phyloP scores from a whole-genome alignment of 805 yeast species.

The Kodamaea hsintzibuensis region DNA sequence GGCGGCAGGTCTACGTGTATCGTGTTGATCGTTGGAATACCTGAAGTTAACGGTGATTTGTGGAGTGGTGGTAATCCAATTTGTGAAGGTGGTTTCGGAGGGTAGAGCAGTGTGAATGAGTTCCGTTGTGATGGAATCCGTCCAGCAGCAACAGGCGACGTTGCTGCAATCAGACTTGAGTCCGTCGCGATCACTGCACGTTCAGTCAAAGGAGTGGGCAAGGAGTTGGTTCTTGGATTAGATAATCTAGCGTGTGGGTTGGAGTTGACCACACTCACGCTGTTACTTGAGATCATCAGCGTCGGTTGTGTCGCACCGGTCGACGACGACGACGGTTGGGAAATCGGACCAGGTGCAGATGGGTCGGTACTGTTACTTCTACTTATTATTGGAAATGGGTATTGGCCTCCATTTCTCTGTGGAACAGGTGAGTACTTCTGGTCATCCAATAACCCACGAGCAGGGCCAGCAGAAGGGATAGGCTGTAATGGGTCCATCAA shows the following conservation, averaged over 20 bases:
- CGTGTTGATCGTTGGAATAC: constrained; percentile 1
- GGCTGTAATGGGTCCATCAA: constrained; percentile 41
- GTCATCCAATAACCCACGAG: constrained; percentile 7
- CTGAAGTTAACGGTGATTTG: constrained; percentile 1
- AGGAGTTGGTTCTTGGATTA: constrained; percentile 20
- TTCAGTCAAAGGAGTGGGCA: constrained; percentile 20
- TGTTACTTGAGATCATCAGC: not conserved
- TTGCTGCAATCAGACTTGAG: not conserved
- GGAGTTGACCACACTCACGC: not conserved
- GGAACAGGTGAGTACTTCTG: not conserved
- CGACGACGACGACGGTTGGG: not conserved
- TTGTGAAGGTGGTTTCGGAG: constrained; percentile 4
- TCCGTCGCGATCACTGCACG: not conserved
- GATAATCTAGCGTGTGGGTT: not conserved
- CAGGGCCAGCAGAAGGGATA: constrained; percentile 18
- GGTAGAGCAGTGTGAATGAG: constrained; percentile 22
- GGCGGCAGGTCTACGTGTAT: constrained; percentile 5
- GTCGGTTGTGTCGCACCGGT: constrained; percentile 1
- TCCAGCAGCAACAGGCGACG: constrained; percentile 1
- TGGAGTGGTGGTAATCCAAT: constrained; percentile 5
- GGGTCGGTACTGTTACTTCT: constrained; percentile 5
- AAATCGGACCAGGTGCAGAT: not conserved
- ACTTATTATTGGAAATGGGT: constrained; percentile 19
- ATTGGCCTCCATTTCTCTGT: constrained; percentile 13
- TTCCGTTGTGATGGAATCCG: constrained; percentile 17